These are phyloP conservation scores for Starmerella floricola DNA, from an alignment of 805 yeast species.

Conservation along the genomic window DNA sequence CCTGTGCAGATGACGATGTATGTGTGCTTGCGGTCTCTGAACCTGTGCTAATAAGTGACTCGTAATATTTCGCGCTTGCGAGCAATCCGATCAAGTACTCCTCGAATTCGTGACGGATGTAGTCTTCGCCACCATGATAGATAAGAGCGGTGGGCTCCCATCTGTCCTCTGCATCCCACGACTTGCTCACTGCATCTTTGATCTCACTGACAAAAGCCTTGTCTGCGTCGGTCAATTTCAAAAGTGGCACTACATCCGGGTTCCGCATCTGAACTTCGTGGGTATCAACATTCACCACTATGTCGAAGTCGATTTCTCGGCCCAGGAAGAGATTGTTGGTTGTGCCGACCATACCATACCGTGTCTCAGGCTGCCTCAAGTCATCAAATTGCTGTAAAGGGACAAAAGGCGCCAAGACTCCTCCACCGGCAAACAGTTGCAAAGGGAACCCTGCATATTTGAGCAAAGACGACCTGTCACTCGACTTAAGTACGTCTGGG, in stretches of 20 bases:
- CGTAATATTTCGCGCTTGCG: slow-evolving; percentile 54
- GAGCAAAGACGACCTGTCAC: slow-evolving; percentile 65
- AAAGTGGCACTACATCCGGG: slow-evolving; percentile 32
- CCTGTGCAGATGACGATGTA: not conserved
- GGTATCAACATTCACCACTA: slow-evolving; percentile 57
- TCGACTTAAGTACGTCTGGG: slow-evolving; percentile 59
- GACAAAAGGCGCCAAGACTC: slow-evolving; percentile 85
- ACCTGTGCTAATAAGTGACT: not conserved
- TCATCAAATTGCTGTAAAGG: slow-evolving; percentile 85
- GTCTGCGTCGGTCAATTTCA: slow-evolving; percentile 48
- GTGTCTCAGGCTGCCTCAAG: slow-evolving; percentile 43
- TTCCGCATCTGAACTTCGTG: slow-evolving; percentile 32
- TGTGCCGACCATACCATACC: slow-evolving; percentile 68
- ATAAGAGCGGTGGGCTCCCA: slow-evolving; percentile 36
- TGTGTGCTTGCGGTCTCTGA: not conserved
- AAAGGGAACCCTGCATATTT: slow-evolving; percentile 79
- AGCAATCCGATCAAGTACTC: slow-evolving; percentile 73
- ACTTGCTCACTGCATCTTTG: slow-evolving; percentile 35
- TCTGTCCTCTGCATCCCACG: slow-evolving; percentile 34
- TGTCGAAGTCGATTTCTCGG: slow-evolving; percentile 53
- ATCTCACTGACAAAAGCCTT: slow-evolving; percentile 61
- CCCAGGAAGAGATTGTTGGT: slow-evolving; percentile 71
- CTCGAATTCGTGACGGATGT: slow-evolving; percentile 75
- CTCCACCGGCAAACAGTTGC: slow-evolving; percentile 72
- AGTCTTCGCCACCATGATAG: slow-evolving; percentile 72